Evolutionary conservation across 2,329 filamentous ascomycete species (phyloP), one percentile per base, ranked within the genome.

Genomic region (Penicillium sclerotigenum): DNA sequence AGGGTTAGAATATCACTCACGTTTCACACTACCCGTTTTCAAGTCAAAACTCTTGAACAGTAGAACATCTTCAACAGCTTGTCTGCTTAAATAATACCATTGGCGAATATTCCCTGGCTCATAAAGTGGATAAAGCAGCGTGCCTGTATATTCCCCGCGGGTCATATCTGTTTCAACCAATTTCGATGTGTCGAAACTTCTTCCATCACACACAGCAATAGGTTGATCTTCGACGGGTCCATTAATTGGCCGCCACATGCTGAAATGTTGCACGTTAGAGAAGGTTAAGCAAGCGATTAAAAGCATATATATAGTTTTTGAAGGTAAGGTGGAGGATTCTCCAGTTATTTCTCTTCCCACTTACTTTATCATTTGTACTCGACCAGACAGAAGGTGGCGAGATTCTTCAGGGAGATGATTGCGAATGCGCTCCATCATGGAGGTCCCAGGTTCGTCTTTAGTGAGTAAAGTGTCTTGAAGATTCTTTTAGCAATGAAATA

Each of bases 291-390:
- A 34, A 34, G 33, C 33, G n/a, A 36, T n/a, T n/a, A 18, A 36
- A 10, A 36, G 33, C 16, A 34, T 16, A 5, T 34, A 34, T 34
- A 16, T 14, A n/a, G n/a, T n/a, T n/a, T n/a, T n/a, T n/a, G n/a
- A n/a, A n/a, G n/a, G n/a, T n/a, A n/a, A n/a, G n/a, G n/a, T n/a
- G n/a, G n/a, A n/a, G n/a, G n/a, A n/a, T n/a, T n/a, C n/a, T n/a
- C n/a, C n/a, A n/a, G n/a, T n/a, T n/a, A n/a, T n/a, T n/a, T n/a
- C n/a, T n/a, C n/a, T n/a, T n/a, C n/a, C n/a, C n/a, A 36, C 28
- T 54, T 45, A 57, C 55, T 57, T 57, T 16, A 57, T 54, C 34
- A 57, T 54, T 50, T 47, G 55, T 5, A 57, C 51, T 54, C 55
- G 50, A 14, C 40, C 45, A 18, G 51, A 50, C 16, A 57, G 50